These are phyloP conservation scores for Fomitiporia mediterranea DNA, from an alignment of 1,284 basidiomycete genomes.

Conservation along the genomic window DNA sequence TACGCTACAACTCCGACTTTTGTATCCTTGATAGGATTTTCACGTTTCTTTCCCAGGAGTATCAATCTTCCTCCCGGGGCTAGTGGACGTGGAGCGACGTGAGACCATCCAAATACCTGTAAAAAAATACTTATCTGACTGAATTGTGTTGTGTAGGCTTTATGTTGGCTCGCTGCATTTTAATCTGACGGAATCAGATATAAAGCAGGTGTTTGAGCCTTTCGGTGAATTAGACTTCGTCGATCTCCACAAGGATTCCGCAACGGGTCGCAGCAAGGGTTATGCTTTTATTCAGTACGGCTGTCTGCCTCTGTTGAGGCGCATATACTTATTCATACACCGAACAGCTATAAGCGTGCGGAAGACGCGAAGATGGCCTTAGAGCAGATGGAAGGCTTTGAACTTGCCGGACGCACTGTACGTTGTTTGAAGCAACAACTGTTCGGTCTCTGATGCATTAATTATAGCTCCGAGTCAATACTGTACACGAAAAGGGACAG, in stretches of 20 bases:
- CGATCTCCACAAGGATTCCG: conserved; percentile 91
- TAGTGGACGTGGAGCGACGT: conserved; percentile 74
- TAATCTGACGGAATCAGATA: conserved; percentile 92
- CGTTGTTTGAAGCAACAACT: conserved; percentile 28
- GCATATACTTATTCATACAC: conserved; percentile 10
- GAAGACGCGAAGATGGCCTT: conserved; percentile 95
- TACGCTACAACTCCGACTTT: conserved; percentile 34
- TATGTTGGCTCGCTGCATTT: conserved; percentile 97
- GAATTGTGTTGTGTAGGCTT: conserved; percentile 50
- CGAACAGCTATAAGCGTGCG: conserved; percentile 71
- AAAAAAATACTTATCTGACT: not conserved
- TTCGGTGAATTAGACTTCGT: conserved; percentile 98
- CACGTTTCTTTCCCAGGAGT: conserved; percentile 42
- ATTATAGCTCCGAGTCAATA: conserved; percentile 77
- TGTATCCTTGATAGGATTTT: conserved; percentile 12
- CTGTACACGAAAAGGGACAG: conserved; percentile 85
- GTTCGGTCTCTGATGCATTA: conserved; percentile 14
- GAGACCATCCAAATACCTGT: conserved; percentile 11
- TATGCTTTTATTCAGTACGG: conserved; percentile 95
- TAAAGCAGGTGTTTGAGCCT: conserved; percentile 97
- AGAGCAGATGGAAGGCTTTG: conserved; percentile 98
- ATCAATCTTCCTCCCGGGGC: conserved; percentile 75
- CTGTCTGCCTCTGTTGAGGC: conserved; percentile 2
- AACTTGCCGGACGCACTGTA: conserved; percentile 89
- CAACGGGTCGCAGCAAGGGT: conserved; percentile 93